A percentile compares a stretch with the other conserved stretches of the same genome.
Conservation (phyloP, 129 eudicot genomes). For the Tagetes erecta region DNA sequence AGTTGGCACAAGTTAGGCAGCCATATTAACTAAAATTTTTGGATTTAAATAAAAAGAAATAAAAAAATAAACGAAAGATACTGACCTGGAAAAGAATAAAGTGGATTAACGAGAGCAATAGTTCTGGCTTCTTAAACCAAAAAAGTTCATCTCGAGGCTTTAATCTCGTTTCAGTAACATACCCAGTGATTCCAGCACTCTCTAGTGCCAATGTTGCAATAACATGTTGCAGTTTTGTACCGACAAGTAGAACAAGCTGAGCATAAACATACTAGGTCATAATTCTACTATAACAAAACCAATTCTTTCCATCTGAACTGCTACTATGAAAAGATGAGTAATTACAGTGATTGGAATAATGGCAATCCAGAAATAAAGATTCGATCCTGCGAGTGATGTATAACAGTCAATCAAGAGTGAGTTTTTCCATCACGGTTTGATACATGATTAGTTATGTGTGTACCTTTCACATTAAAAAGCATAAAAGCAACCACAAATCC, state of each 20-base stretch:
- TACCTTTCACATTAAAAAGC: constrained; percentile 92
- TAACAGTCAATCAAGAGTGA: constrained; percentile 12
- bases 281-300: not conserved
- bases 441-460: constrained; percentile 4
- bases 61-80: not conserved
- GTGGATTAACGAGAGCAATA: constrained; percentile 75
- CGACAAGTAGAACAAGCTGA: constrained; percentile 94
- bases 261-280: not conserved
- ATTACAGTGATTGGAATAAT: constrained; percentile 88
- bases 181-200: constrained; percentile 81
- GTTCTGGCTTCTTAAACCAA: constrained; percentile 95
- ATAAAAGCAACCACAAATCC: constrained; percentile 93
- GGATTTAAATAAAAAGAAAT: not conserved
- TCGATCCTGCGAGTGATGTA: constrained; percentile 70
- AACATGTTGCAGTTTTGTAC: constrained; percentile 87
- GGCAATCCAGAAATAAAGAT: constrained; percentile 98
- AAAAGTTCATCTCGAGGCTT: constrained; percentile 96
- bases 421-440: constrained; percentile 5
- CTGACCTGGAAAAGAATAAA: constrained; percentile 95
- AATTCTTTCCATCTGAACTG: not conserved
- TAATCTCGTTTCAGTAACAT: constrained; percentile 57
- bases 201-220: constrained; percentile 93
- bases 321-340: constrained; percentile 2
- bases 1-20: constrained; percentile 19
- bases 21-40: not conserved